Evolutionary conservation across 345 rosid genomes (phyloP), one percentile per base, ranked within the genome.

Genomic region (Brassica napus): DNA sequence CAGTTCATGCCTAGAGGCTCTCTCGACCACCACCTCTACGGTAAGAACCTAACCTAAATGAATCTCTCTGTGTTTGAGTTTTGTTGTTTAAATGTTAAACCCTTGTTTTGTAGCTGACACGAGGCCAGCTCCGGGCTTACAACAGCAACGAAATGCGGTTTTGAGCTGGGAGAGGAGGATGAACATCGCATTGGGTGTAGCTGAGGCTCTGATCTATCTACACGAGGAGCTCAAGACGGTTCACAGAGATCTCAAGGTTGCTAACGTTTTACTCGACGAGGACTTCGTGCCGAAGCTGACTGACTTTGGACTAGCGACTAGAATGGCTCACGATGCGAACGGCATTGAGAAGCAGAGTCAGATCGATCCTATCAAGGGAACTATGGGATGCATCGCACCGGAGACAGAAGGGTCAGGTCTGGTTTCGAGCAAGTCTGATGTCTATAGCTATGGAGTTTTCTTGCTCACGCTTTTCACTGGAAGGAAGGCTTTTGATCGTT

Each of bases 381-480:
- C 97, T 1, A 83, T 72, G 6, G 98, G 94, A 24, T 93, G 83
- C 80, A 84, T 95, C 70, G 67, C 83, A 15, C 79, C 83, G 21
- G 79, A 80, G 35, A 14, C 71, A 57, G 52, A 61, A 9, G 1
- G 68, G 86, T 86, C 82, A 0, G 92, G 91, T 3, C 86, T 83
- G 62, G 79, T 91, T 64, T 83, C 93, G 14, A 84, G 86, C 52
- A 89, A 89, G 81, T 85, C 93, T 1, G 98, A 93, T 81, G 84
- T 90, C 65, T 93, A 90, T 62, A 88, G 98, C 84, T 93, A 88
- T 31, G 98, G 97, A 24, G 91, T 89, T 60, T 90, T 90, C 11
- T 85, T 91, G 73, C 68, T 93, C 68, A 87, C 86, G 79, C 80
- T 93, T 65, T 84, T 93, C 72, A 91, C 98, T 0, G 93, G 95